Conservation (phyloP, 768 basidiomycete species). For the Suillus ampliporus region DNA sequence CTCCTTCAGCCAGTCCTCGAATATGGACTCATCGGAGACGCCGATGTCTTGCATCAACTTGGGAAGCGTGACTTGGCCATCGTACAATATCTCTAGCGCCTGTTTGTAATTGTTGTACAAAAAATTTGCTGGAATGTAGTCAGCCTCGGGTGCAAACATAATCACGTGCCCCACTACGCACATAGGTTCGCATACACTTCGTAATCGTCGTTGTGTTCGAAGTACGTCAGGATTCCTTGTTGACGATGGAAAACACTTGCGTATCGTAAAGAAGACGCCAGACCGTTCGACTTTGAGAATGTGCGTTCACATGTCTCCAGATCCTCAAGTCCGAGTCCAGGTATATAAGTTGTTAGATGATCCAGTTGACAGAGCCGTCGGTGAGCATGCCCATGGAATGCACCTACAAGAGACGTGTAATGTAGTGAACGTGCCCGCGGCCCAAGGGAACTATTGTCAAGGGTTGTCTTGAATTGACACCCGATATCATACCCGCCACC, state of each 20-base stretch:
- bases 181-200: constrained; percentile 10
- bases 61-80: not conserved
- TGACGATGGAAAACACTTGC: constrained; percentile 16
- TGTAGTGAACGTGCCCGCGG: constrained; percentile 5
- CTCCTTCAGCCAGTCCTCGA: constrained; percentile 16
- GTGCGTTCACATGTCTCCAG: constrained; percentile 28
- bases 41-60: constrained; percentile 14
- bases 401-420: constrained; percentile 18
- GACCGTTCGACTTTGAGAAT: constrained; percentile 25
- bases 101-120: constrained; percentile 31
- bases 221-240: not conserved
- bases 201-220: not conserved
- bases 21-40: constrained; percentile 9
- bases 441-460: constrained; percentile 19
- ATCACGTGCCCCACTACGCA: too few relatives aligned
- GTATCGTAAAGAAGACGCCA: constrained; percentile 19
- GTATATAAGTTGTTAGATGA: constrained; percentile 21
- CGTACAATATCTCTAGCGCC: constrained; percentile 26
- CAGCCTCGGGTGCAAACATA: too few relatives aligned
- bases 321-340: constrained; percentile 25
- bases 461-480: constrained; percentile 23
- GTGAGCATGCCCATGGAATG: constrained; percentile 34
- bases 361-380: constrained; percentile 26
- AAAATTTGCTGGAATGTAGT: constrained; percentile 19
- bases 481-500: constrained; percentile 31